Percentiles rank a stretch among this genome's conserved stretches.
phyloP scores from a whole-genome alignment of 2,329 filamentous ascomycete species.

The Zymoseptoria pseudotritici region DNA sequence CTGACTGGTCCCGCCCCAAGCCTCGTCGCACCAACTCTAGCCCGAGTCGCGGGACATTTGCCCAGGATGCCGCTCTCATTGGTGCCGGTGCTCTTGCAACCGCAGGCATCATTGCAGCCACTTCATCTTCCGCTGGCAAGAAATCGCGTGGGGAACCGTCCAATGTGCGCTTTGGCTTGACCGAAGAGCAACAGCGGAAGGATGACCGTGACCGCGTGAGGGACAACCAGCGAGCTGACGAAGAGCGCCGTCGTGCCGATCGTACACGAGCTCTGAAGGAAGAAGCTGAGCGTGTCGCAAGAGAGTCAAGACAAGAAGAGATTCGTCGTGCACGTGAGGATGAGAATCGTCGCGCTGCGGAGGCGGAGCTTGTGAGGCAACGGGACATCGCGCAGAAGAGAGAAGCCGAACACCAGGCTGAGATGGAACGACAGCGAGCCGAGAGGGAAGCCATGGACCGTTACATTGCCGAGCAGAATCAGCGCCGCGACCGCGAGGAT shows the following conservation, averaged over 20 bases:
- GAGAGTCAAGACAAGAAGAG: constrained; percentile 21
- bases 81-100: constrained; percentile 35
- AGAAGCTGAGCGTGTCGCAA: constrained; percentile 26
- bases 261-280: constrained; percentile 29
- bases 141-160: constrained; percentile 6
- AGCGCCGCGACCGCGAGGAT: constrained; percentile 22
- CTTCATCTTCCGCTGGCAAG: constrained; percentile 22
- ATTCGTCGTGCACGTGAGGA: constrained; percentile 20
- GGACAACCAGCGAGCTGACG: constrained; percentile 23
- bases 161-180: constrained; percentile 51
- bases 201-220: constrained; percentile 35
- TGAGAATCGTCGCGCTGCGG: constrained; percentile 20
- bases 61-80: constrained; percentile 36
- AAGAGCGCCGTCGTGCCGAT: constrained; percentile 26
- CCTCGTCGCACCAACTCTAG: constrained; percentile 27
- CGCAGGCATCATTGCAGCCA: constrained; percentile 28
- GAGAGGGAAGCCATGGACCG: background rate
- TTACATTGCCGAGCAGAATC: constrained; percentile 8
- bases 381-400: constrained; percentile 9
- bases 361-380: constrained; percentile 9
- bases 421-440: constrained; percentile 7
- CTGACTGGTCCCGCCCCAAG: constrained; percentile 40
- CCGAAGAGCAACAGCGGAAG: constrained; percentile 48
- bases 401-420: constrained; percentile 16
- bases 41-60: constrained; percentile 19